Evolutionary conservation across 192 early-diverging fungal species (phyloP), one percentile per base, ranked within the genome.

Genomic region (Geranomyces variabilis): DNA sequence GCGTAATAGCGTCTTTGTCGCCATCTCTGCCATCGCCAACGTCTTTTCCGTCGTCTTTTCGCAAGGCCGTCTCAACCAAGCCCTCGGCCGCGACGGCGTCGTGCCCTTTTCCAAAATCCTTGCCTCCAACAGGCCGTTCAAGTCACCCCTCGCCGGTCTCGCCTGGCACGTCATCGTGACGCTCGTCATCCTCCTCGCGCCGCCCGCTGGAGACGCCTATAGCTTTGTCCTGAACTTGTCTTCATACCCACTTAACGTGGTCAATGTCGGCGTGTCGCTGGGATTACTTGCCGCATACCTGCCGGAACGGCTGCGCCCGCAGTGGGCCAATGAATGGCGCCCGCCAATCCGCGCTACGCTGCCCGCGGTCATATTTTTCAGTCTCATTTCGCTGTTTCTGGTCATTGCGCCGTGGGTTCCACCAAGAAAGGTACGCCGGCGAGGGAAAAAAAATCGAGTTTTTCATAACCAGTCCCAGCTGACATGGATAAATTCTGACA

Each of bases 161-260:
- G 4, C 30, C 0, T 45, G 29, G 28, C 69, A 70, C 58, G 29
- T 28, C n/a, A 28, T 70, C 69, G 56, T 70, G 41, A 44, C 69
- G 9, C 19, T 70, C 41, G 55, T 70, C 58, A 70, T 70, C 17
- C 21, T 70, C 17, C 59, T 70, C 58, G 69, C 69, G 8, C 69
- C 69, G 29, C 67, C 67, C 0, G 44, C 67, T 0, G 67, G 67
- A 34, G 81, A 87, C 30, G 85, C 82, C n/a, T 90, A 88, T 66
- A 84, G 86, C 55, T 83, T 90, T 33, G 66, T 90, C 12, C 77
- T 89, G 45, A 79, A 88, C 70, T 74, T 89, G 59, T 75, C 77
- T n/a, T 77, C 81, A 45, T 90, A 87, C 76, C 85, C 86, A 15
- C 85, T 82, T 15, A 87, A 81, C 80, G 78, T 85, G 69, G 86